Conservation (phyloP, 257 asterid genomes). For the Misopates orontium region DNA sequence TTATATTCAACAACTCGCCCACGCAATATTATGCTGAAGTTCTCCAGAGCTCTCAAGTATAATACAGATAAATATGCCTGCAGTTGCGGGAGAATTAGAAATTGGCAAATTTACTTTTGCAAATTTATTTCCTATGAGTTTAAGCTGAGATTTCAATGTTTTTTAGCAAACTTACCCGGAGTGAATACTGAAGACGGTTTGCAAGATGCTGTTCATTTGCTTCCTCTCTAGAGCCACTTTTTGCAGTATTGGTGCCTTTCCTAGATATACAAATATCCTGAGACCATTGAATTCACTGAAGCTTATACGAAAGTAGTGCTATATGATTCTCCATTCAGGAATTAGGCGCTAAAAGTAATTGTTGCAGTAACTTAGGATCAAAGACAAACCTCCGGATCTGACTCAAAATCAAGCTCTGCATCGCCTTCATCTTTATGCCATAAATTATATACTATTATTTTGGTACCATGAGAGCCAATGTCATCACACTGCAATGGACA, state of each 20-base stretch:
- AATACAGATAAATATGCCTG: conserved; percentile 89
- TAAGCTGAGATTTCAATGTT: conserved; percentile 8
- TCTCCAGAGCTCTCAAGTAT: conserved; percentile 60
- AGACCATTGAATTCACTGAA: conserved; percentile 30
- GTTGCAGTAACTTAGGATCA: conserved; percentile 26
- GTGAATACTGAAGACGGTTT: conserved; percentile 74
- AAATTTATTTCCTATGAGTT: conserved; percentile 3
- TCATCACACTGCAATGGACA: conserved; percentile 63
- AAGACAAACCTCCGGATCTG: conserved; percentile 70
- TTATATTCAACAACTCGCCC: conserved; percentile 68
- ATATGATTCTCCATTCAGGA: conserved; percentile 8
- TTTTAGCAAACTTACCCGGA: conserved; percentile 64
- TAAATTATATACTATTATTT: conserved; percentile 69
- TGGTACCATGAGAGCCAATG: conserved; percentile 80
- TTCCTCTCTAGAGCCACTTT: conserved; percentile 32
- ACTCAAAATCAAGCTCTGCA: conserved; percentile 80
- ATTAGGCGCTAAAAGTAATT: not conserved
- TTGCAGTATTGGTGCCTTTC: conserved; percentile 31
- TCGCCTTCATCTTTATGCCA: conserved; percentile 77
- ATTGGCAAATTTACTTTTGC: no score
- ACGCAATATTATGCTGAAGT: conserved; percentile 63
- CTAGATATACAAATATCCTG: conserved; percentile 76
- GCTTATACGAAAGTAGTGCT: conserved; percentile 15
- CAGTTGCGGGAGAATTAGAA: conserved; percentile 27
- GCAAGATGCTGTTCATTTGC: conserved; percentile 69